These are phyloP conservation scores for Coccinonectria pachysandricola DNA, from an alignment of 2,329 filamentous ascomycete species.

Conservation along the genomic window DNA sequence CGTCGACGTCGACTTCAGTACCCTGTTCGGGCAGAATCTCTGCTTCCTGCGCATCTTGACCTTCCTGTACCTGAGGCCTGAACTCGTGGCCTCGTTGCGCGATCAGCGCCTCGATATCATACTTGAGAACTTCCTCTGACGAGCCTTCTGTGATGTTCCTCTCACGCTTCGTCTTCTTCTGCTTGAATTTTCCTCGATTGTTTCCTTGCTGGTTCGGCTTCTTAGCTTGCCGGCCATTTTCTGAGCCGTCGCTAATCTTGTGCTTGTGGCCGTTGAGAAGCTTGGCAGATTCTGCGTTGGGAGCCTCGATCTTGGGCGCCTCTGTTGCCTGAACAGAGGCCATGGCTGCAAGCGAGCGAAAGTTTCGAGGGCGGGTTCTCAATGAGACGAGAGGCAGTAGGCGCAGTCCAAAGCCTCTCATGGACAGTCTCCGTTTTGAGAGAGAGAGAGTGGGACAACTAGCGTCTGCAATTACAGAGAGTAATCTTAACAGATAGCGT, in stretches of 20 bases:
- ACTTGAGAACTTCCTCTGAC: constrained; percentile 54
- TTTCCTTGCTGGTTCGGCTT: constrained; percentile 9
- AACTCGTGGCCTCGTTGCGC: constrained; percentile 27
- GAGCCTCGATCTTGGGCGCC: constrained; percentile 5
- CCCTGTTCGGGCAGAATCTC: constrained; percentile 52
- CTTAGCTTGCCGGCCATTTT: constrained; percentile 11
- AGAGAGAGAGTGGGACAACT: no score
- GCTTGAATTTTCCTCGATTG: constrained; percentile 20
- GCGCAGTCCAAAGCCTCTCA: constrained; percentile 14
- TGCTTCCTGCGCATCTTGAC: constrained; percentile 19
- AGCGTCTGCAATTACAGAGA: no score
- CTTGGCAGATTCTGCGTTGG: no score
- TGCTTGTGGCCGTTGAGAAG: no score
- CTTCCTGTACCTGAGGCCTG: no score
- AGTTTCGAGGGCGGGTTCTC: constrained; percentile 7
- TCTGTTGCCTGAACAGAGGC: constrained; percentile 10
- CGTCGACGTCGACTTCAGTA: constrained; percentile 71
- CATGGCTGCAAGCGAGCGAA: constrained; percentile 16
- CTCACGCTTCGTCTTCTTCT: constrained; percentile 47
- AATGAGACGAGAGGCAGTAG: constrained; percentile 7
- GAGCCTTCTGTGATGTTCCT: constrained; percentile 52
- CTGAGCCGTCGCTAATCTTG: constrained; percentile 6
- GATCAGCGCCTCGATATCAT: constrained; percentile 50
- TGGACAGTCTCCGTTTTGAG: no score
- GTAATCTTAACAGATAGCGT: no score